phyloP scores from a whole-genome alignment of 441 rosid genomes.

The Euphorbia schlechtendalii region DNA sequence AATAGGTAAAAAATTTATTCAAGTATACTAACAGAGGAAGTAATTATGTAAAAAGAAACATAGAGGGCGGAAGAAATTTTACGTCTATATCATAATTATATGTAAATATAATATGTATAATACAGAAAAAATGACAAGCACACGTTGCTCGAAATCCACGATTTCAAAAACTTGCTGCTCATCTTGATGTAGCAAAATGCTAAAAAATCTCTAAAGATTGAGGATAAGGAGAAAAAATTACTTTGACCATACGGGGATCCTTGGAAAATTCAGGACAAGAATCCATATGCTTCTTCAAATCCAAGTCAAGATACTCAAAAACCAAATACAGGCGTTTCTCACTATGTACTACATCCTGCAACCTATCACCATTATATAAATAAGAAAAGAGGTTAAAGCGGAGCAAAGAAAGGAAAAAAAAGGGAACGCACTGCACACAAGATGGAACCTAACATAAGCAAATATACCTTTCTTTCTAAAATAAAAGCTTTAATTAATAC shows the following conservation, averaged over 20 bases:
- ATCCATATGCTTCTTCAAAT: constrained; percentile 98
- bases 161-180: too few relatives aligned
- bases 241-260: constrained; percentile 75
- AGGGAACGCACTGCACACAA: too few relatives aligned
- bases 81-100: background rate
- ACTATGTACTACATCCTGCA: constrained; percentile 98
- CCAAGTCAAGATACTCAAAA: constrained; percentile 95
- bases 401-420: background rate
- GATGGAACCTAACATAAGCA: too few relatives aligned
- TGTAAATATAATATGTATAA: background rate
- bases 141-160: background rate
- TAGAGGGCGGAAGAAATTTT: too few relatives aligned
- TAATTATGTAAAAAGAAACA: background rate
- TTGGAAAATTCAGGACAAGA: constrained; percentile 85
- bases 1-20: background rate
- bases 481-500: too few relatives aligned
- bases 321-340: constrained; percentile 91
- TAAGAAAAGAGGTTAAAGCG: constrained; percentile 4
- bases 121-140: background rate
- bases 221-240: constrained; percentile 35
- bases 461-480: too few relatives aligned
- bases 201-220: background rate
- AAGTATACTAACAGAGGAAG: background rate
- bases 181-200: too few relatives aligned
- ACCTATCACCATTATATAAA: constrained; percentile 38